Base-by-base conservation (phyloP, 2,329 filamentous ascomycete species). In the Exophiala aquamarina region DNA sequence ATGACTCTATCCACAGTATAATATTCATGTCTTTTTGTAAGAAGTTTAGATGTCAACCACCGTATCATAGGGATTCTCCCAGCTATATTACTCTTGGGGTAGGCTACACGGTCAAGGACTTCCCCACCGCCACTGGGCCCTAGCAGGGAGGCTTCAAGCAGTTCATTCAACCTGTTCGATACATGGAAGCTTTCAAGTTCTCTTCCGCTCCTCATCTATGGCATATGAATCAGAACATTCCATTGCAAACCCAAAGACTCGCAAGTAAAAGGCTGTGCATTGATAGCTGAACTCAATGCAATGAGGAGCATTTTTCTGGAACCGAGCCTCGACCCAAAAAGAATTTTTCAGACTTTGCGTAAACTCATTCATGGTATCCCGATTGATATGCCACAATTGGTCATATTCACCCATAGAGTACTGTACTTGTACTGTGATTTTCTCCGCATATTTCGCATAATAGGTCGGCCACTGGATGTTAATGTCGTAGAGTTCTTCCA, bases 171-270 rank as follows among this genome's bases (percentile, higher is more conserved):
- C n/a, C n/a, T n/a, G n/a, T n/a, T n/a, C n/a, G n/a, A n/a, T n/a
- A n/a, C n/a, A n/a, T n/a, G n/a, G n/a, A n/a, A n/a, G n/a, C n/a
- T n/a, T n/a, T n/a, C n/a, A n/a, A n/a, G n/a, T n/a, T n/a, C n/a
- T n/a, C n/a, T n/a, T n/a, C n/a, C n/a, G n/a, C n/a, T n/a, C n/a
- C n/a, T n/a, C n/a, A n/a, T n/a, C n/a, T n/a, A n/a, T n/a, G n/a
- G n/a, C n/a, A n/a, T n/a, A n/a, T n/a, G n/a, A n/a, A n/a, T 55
- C 28, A 26, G 44, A 35, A 47, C 44, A 47, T 34, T 47, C 44
- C 21, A 47, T 19, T 3, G 44, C 44, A 18, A 47, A 47, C 13
- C 44, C 44, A 20, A 47, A 41, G 11, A 31, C 8, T 8, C 37
- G 29, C 35, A 41, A 14, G n/a, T 26, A 17, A n/a, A 39, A 47